Percentiles rank a stretch among this genome's conserved stretches.
These are phyloP conservation scores for grape (Vitis vinifera) DNA, from an alignment of 164 flowering plant genomes.

Conservation along the genomic window DNA sequence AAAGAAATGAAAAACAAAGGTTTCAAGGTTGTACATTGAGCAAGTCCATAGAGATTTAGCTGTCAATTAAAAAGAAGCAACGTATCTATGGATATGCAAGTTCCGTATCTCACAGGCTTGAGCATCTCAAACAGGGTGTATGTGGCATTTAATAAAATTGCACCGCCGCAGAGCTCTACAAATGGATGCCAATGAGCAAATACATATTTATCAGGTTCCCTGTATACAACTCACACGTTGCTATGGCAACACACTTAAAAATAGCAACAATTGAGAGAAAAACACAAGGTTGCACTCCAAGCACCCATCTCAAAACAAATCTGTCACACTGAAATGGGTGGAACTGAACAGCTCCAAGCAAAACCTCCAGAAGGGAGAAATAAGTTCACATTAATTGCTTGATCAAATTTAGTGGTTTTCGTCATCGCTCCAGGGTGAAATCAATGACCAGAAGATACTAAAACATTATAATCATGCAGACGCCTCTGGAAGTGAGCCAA, in stretches of 20 bases:
- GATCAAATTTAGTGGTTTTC: background rate
- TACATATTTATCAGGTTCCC: too few species aligned
- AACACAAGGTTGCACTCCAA: background rate
- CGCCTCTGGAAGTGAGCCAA: slow-evolving; percentile 66
- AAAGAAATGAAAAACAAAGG: too few species aligned
- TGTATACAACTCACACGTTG: too few species aligned
- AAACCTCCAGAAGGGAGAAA: background rate
- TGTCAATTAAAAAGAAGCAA: too few species aligned
- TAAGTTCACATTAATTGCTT: background rate
- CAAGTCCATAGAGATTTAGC: too few species aligned
- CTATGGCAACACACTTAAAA: background rate
- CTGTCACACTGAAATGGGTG: background rate
- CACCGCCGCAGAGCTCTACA: too few species aligned
- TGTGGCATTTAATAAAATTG: too few species aligned
- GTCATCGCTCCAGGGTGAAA: background rate
- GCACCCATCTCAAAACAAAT: background rate
- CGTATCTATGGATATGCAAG: too few species aligned
- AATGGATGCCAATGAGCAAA: too few species aligned
- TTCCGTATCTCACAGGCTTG: too few species aligned
- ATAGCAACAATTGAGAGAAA: background rate
- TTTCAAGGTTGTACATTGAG: too few species aligned
- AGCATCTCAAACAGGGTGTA: too few species aligned
- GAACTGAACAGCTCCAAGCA: background rate
- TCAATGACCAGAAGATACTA: slow-evolving; percentile 43
- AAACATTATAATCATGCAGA: slow-evolving; percentile 57